Conservation (phyloP, 2,329 filamentous ascomycete genomes). For the Botrytis porri region DNA sequence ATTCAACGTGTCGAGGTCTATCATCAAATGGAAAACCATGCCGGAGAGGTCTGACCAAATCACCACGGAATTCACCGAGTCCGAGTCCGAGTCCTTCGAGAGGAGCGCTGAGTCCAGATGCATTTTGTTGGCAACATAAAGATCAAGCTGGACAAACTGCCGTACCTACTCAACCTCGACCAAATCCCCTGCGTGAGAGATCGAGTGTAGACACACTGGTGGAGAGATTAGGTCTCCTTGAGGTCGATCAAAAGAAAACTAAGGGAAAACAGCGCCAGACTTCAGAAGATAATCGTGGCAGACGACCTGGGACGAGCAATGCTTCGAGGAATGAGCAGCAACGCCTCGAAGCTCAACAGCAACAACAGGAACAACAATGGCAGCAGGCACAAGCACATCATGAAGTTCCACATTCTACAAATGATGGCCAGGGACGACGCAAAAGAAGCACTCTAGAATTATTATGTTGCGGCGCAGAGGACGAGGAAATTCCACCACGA, state of each 20-base stretch:
- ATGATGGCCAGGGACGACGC: constrained; percentile 13
- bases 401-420: background rate
- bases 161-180: constrained; percentile 33
- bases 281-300: constrained; percentile 16
- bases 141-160: constrained; percentile 59
- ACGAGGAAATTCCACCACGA: constrained; percentile 31
- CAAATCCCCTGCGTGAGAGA: constrained; percentile 45
- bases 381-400: constrained; percentile 7
- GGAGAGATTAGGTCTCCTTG: constrained; percentile 72
- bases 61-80: constrained; percentile 32
- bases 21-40: constrained; percentile 81
- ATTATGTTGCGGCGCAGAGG: constrained; percentile 35
- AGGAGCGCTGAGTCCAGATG: constrained; percentile 33
- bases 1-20: constrained; percentile 83
- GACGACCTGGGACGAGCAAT: constrained; percentile 24
- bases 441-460: constrained; percentile 30
- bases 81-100: constrained; percentile 31
- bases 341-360: constrained; percentile 16
- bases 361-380: constrained; percentile 16
- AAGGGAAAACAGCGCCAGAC: constrained; percentile 29
- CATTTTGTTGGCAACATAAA: constrained; percentile 92
- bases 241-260: constrained; percentile 44
- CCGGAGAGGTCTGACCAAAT: constrained; percentile 63
- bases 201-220: constrained; percentile 86
- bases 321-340: constrained; percentile 30